Evolutionary conservation across 305 asterid genomes (phyloP).

Genomic region (Solanum hybrid): DNA sequence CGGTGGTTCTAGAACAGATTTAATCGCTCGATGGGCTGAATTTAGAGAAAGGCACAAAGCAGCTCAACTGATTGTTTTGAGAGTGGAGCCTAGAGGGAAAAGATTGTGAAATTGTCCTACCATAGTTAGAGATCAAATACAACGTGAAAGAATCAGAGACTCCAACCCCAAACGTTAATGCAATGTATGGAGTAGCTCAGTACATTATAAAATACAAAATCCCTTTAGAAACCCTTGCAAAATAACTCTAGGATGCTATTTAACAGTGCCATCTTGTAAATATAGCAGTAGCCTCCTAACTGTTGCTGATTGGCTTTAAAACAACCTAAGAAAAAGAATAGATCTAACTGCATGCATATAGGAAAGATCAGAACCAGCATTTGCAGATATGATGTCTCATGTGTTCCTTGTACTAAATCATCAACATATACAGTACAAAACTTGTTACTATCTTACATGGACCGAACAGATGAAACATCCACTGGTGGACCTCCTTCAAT

Average conservation of each 20-base stretch:
- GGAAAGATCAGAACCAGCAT: not conserved
- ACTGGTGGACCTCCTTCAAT: constrained; percentile 97
- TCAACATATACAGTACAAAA: not conserved
- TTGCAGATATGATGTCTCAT: not conserved
- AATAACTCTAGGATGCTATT: not conserved
- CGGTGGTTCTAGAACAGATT: not conserved
- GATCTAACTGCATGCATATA: not conserved
- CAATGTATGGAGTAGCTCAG: not conserved
- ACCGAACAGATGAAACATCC: constrained; percentile 90
- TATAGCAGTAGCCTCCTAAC: not conserved
- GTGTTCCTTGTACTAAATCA: not conserved
- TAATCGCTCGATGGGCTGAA: not conserved
- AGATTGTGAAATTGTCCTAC: not conserved
- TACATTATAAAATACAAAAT: not conserved
- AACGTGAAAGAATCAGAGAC: not conserved
- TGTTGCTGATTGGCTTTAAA: not conserved
- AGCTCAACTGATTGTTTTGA: not conserved
- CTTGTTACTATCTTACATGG: constrained; percentile 67
- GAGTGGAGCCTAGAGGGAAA: not conserved
- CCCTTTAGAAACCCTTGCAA: not conserved
- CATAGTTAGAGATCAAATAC: not conserved
- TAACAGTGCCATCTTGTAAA: not conserved
- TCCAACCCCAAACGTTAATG: not conserved
- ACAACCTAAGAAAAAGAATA: not conserved
- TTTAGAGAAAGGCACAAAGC: not conserved